Evolutionary conservation across 148 eudicot species (phyloP), one percentile per base, ranked within the genome.

Genomic region (Spergularia bocconei): DNA sequence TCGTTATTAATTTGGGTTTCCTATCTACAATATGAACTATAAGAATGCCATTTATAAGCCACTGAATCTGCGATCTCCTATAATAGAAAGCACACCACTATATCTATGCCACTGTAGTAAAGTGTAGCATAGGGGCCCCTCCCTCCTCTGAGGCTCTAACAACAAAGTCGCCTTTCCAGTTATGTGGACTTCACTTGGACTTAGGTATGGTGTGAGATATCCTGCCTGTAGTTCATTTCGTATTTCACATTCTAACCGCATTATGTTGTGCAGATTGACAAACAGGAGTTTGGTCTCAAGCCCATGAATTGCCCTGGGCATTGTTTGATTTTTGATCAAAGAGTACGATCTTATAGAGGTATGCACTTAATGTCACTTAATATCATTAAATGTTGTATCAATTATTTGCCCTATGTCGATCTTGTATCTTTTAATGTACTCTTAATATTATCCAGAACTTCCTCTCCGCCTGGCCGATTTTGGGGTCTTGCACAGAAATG

Each of bases 241-340:
- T 20, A 21, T 6, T 20, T n/a, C 8, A 52, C 25, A 3, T 53
- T 25, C 39, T 52, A 21, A 69, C 39, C 47, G 39, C 44, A 16
- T 25, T 69, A 29, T 29, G 3, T 39, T 69, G 60, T 74, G 78
- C 88, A 91, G 96, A 86, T 91, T 73, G 96, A 91, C 71, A 87
- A 91, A 57, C 96, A 91, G 73, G 92, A 88, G 83, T 91, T 87
- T 80, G 96, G 96, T 60, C 92, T 91, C 70, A 91, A 91, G 78
- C 98, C 98, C 61, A 95, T 95, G 98, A 95, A 95, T 85, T 92
- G 98, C 82, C 98, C 98, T 0, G 98, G 97, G 55, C 98, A 95
- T 74, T 95, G 98, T 79, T 78, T 92, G 80, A 92, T 95, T 72
- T 95, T 95, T 80, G 96, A 95, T 76, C 96, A 95, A 51, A 85